phyloP scores from a whole-genome alignment of 768 basidiomycete species.

The Suillus ampliporus region DNA sequence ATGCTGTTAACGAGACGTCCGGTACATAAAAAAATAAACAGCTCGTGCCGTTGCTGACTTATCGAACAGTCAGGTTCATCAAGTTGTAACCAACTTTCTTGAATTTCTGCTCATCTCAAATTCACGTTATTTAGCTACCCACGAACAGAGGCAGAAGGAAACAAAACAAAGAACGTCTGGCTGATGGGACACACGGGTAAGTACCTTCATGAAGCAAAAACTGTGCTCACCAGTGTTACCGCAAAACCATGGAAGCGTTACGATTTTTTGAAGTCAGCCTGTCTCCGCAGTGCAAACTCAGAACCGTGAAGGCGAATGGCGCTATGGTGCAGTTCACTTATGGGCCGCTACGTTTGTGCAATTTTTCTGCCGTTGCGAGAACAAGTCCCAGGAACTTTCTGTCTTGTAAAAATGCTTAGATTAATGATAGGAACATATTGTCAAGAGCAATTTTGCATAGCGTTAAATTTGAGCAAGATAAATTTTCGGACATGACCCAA shows the following conservation, averaged over 20 bases:
- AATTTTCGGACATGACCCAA: too few relatives aligned
- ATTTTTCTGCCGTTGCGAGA: too few relatives aligned
- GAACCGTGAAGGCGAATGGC: conserved; percentile 51
- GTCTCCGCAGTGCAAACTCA: conserved; percentile 58
- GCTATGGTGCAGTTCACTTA: too few relatives aligned
- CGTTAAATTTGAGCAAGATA: too few relatives aligned
- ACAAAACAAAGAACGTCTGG: conserved; percentile 55
- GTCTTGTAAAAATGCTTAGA: too few relatives aligned
- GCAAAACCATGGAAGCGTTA: conserved; percentile 53
- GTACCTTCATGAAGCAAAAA: neutral
- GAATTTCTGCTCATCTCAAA: neutral
- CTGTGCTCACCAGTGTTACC: neutral
- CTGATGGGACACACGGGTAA: conserved; percentile 60
- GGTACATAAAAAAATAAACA: conserved; percentile 12
- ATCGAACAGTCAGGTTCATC: conserved; percentile 46
- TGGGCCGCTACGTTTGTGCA: too few relatives aligned
- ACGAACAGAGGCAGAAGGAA: conserved; percentile 29
- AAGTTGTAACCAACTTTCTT: conserved; percentile 44
- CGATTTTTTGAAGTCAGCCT: conserved; percentile 56
- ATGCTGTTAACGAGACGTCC: conserved; percentile 6
- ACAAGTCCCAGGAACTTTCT: too few relatives aligned
- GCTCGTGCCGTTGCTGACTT: neutral
- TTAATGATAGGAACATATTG: too few relatives aligned
- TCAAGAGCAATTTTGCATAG: too few relatives aligned
- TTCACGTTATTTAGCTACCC: neutral